Conservation (phyloP, 495 filamentous ascomycete genomes). For the Choiromyces venosus region DNA sequence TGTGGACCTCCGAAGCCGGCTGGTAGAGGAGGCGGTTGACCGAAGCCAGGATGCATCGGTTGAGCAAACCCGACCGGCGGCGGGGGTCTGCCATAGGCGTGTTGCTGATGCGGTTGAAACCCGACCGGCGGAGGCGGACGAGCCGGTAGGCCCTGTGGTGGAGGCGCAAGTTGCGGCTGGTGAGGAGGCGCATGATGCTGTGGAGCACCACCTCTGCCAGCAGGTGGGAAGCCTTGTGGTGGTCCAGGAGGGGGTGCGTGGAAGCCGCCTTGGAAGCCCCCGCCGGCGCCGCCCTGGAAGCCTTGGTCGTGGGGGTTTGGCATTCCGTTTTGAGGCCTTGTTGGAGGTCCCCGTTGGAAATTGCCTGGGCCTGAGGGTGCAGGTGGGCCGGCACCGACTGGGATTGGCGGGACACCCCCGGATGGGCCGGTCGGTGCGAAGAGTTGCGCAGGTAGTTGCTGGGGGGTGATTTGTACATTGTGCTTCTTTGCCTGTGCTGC, state of each 20-base stretch:
- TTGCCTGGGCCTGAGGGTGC: constrained; percentile 32
- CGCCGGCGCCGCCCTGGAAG: constrained; percentile 7
- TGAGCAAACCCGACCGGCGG: constrained; percentile 36
- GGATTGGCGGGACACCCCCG: constrained; percentile 26
- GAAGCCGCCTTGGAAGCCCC: constrained; percentile 26
- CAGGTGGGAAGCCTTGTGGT: constrained; percentile 21
- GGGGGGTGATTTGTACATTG: constrained; percentile 56
- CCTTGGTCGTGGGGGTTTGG: constrained; percentile 26
- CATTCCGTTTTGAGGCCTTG: constrained; percentile 25
- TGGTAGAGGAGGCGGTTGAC: constrained; percentile 33
- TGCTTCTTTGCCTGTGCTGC: constrained; percentile 90
- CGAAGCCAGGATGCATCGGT: constrained; percentile 33
- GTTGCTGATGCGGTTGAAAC: constrained; percentile 34
- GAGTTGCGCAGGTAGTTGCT: constrained; percentile 38
- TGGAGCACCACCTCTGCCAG: constrained; percentile 17
- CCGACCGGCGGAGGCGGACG: constrained; percentile 37
- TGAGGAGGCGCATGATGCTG: constrained; percentile 34
- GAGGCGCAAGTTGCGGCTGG: constrained; percentile 39
- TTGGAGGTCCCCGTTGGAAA: constrained; percentile 28
- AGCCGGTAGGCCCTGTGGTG: constrained; percentile 40
- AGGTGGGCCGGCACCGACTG: constrained; percentile 25
- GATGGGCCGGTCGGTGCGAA: constrained; percentile 40
- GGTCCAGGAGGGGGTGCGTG: constrained; percentile 29
- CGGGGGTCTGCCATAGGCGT: constrained; percentile 33
- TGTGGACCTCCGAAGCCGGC: constrained; percentile 37